Evolutionary conservation across 163 green algal genomes (phyloP).

Genomic region (Chlorella variabilis): DNA sequence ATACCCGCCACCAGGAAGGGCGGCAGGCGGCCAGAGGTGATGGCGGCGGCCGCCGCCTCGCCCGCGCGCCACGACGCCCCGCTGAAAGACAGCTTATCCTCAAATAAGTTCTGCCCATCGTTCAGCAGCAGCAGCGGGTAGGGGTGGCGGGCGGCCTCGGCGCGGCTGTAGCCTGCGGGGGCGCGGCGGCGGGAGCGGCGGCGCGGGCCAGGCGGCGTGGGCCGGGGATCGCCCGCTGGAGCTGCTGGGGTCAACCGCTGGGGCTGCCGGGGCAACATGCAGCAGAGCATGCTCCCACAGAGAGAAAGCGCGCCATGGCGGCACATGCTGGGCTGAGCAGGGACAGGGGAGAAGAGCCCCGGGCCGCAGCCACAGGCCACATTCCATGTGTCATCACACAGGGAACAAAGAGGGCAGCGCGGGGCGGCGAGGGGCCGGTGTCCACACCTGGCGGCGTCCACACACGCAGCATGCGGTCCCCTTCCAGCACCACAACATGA

Average conservation of each 20-base stretch:
- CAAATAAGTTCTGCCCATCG: slow-evolving; percentile 71
- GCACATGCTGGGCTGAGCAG: too few relatives aligned
- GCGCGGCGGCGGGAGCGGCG: background rate
- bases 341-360: too few relatives aligned
- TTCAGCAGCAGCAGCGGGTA: slow-evolving; percentile 58
- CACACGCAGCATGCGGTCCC: slow-evolving; percentile 42
- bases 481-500: slow-evolving; percentile 45
- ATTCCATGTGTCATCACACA: too few relatives aligned
- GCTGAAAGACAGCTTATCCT: slow-evolving; percentile 43
- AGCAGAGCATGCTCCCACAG: too few relatives aligned
- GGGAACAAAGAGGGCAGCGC: too few relatives aligned
- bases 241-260: too few relatives aligned
- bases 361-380: too few relatives aligned
- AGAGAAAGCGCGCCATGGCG: too few relatives aligned
- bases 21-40: slow-evolving; percentile 47
- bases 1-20: slow-evolving; percentile 64
- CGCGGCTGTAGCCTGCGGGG: slow-evolving; percentile 42
- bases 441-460: slow-evolving; percentile 54
- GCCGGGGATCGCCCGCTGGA: too few relatives aligned
- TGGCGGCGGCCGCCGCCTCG: slow-evolving; percentile 43
- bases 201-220: background rate
- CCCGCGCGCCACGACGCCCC: slow-evolving; percentile 54
- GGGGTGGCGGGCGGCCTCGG: slow-evolving; percentile 13
- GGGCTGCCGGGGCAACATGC: too few relatives aligned
- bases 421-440: too few relatives aligned